Base-by-base conservation (phyloP, 768 basidiomycete genomes). In the Chalciporus chontae region DNA sequence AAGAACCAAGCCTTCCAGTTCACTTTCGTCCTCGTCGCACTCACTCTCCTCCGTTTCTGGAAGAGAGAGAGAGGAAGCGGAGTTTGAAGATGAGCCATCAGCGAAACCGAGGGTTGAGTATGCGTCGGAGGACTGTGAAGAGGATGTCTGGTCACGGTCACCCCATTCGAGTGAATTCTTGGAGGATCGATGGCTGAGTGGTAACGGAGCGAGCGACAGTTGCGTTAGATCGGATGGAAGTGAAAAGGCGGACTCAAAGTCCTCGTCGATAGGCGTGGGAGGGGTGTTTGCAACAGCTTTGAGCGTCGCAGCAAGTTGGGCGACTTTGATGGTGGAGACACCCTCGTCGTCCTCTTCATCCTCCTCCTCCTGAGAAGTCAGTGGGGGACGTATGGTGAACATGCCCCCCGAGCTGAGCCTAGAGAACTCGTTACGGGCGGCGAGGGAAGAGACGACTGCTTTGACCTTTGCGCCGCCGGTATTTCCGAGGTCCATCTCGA, bases 101-200 rank as follows among this genome's bases (percentile, higher is more conserved):
- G 81, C 80, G 55, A 91, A 85, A 43, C 88, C 85, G 31, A 92
- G 77, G 18, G 83, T 78, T 36, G 90, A 90, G 59, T 88, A 90
- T 8, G 87, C 80, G 64, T 92, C 90, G 19, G 90, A 92, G n/a
- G 89, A 91, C 61, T 88, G 87, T 13, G 88, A 89, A 6, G 88
- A 89, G 5, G 79, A 82, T 2, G 90, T 87, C 40, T 87, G 81
- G 60, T 92, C 87, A 63, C 81, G 87, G 69, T 91, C 89, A 26
- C 85, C 78, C 87, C 89, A 91, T 70, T 90, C 89, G 23, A 92
- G 75, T 1, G 90, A 90, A 44, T 80, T 81, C 71, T 91, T 91
- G 49, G 90, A 91, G 8, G 85, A 78, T 45, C 85, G 82, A 62
- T 90, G 87, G 55, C 76, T 80, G 17, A 90, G 79, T 26, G 87